A percentile compares a stretch with the other conserved stretches of the same genome.
Evolutionary conservation across 73 alveolate genomes (phyloP).

Genomic region (Paramecium sexaurelia): DNA sequence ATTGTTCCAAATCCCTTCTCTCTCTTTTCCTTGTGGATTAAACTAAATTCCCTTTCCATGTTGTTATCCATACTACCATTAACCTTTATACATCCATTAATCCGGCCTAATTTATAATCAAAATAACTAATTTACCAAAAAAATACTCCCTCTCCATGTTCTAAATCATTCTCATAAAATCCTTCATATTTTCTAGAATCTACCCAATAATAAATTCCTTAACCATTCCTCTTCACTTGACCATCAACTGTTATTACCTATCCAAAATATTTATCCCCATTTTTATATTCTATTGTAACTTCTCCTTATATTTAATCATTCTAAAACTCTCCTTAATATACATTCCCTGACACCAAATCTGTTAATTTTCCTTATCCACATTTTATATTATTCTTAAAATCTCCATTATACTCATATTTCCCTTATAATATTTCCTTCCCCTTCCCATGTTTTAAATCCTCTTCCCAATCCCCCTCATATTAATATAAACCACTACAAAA

Average conservation of each 20-base stretch:
- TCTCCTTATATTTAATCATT: conserved; percentile 62
- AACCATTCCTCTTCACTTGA: conserved; percentile 45
- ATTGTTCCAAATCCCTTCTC: conserved; percentile 65
- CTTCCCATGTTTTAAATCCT: conserved; percentile 68
- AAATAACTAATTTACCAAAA: conserved; percentile 44
- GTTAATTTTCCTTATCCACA: conserved; percentile 44
- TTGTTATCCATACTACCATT: conserved; percentile 41
- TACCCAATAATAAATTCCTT: conserved; percentile 55
- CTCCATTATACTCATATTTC: conserved; percentile 66
- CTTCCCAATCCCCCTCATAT: conserved; percentile 73
- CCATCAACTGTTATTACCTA: conserved; percentile 56
- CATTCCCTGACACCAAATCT: conserved; percentile 51
- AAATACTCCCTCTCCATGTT: conserved; percentile 67
- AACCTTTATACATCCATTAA: conserved; percentile 61
- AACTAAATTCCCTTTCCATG: conserved; percentile 62
- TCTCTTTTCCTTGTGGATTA: conserved; percentile 66
- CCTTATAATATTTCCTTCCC: conserved; percentile 45
- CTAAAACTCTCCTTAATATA: conserved; percentile 64
- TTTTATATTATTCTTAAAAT: conserved; percentile 54
- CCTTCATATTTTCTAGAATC: conserved; percentile 68
- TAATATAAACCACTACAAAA: conserved; percentile 23
- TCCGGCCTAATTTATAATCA: conserved; percentile 56
- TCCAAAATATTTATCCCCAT: conserved; percentile 62
- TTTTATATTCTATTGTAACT: conserved; percentile 54
- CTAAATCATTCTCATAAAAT: conserved; percentile 41